Evolutionary conservation across 768 basidiomycete species (phyloP).

Genomic region (Boletus pseudo-olivaceus): DNA sequence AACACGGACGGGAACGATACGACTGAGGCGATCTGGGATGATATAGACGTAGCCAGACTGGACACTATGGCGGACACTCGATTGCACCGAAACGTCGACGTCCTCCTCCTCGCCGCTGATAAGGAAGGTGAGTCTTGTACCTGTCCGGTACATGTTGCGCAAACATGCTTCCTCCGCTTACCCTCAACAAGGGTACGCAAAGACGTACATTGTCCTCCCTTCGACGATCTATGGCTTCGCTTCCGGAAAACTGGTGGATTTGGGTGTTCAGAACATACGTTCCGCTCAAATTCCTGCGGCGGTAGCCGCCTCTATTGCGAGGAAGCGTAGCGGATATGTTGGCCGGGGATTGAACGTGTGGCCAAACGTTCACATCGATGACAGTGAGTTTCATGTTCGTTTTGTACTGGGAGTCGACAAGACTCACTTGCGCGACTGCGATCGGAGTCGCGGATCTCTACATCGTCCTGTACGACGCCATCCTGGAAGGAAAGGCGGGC

Average conservation of each 20-base stretch:
- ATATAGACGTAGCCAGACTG: slow-evolving; percentile 44
- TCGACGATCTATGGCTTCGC: slow-evolving; percentile 61
- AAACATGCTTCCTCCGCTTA: neutral
- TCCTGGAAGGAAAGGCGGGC: slow-evolving; percentile 16
- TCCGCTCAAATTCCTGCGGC: slow-evolving; percentile 56
- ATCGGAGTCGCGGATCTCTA: slow-evolving; percentile 38
- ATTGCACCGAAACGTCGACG: slow-evolving; percentile 51
- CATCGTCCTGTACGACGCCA: slow-evolving; percentile 40
- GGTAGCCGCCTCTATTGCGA: slow-evolving; percentile 41
- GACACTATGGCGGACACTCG: slow-evolving; percentile 43
- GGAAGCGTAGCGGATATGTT: slow-evolving; percentile 56
- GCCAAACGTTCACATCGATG: slow-evolving; percentile 56
- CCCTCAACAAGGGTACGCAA: slow-evolving; percentile 14
- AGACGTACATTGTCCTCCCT: slow-evolving; percentile 46
- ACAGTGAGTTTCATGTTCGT: slow-evolving; percentile 22
- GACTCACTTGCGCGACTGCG: neutral
- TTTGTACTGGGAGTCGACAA: neutral
- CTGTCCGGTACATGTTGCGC: neutral
- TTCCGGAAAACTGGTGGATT: slow-evolving; percentile 44
- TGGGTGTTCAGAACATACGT: slow-evolving; percentile 41
- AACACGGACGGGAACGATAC: slow-evolving; percentile 40
- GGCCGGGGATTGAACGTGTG: slow-evolving; percentile 60
- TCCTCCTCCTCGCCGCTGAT: slow-evolving; percentile 45
- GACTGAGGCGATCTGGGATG: slow-evolving; percentile 44
- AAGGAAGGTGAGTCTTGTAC: slow-evolving; percentile 36